These are phyloP conservation scores for Vachellia collinsii DNA, from an alignment of 306 rosid species.

Conservation along the genomic window DNA sequence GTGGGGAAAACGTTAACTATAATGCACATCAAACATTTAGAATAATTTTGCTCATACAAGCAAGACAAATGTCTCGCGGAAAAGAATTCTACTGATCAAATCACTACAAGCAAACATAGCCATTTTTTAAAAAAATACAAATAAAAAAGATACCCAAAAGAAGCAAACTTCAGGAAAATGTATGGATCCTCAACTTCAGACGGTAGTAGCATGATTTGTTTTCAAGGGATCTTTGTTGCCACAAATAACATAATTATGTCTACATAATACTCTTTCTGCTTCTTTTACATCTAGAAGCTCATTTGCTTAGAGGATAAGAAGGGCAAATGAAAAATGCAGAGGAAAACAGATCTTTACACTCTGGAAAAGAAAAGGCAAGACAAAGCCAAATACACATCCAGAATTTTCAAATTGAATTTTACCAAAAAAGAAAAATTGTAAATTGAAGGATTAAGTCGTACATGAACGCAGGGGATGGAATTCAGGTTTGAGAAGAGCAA, in stretches of 20 bases:
- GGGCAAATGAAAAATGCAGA: not conserved
- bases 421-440: too few species aligned
- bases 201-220: not conserved
- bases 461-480: not conserved
- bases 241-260: too few species aligned
- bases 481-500: too few species aligned
- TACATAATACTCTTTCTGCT: not conserved
- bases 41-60: not conserved
- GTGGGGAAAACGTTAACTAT: not conserved
- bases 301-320: not conserved
- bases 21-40: not conserved
- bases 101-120: not conserved
- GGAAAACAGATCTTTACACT: not conserved
- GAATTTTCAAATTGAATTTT: conserved; percentile 10
- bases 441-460: not conserved
- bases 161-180: not conserved
- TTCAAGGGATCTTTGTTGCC: not conserved
- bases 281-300: not conserved
- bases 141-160: not conserved
- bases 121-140: too few species aligned
- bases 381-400: not conserved
- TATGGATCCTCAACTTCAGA: not conserved
- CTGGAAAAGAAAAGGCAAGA: not conserved
- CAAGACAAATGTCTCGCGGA: not conserved
- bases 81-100: not conserved